These are phyloP conservation scores for Tuber aestivum DNA, from an alignment of 495 filamentous ascomycete species.

Conservation along the genomic window DNA sequence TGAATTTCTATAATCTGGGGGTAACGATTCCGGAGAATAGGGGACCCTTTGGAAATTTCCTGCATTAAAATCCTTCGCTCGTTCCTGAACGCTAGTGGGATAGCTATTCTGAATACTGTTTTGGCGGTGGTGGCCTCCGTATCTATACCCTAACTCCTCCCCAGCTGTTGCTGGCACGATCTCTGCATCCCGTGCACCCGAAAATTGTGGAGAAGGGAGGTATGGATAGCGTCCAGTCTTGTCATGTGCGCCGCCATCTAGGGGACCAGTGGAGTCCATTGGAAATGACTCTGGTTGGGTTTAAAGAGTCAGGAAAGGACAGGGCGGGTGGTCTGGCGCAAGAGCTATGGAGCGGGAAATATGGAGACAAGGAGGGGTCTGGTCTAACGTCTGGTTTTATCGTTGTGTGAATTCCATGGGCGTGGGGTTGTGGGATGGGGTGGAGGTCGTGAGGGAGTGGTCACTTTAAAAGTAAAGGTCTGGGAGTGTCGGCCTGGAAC, in stretches of 20 bases:
- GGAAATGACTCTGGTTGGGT: conserved; percentile 17
- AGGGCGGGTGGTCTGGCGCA: conserved; percentile 34
- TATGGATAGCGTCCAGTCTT: conserved; percentile 28
- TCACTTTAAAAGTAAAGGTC: conserved; percentile 31
- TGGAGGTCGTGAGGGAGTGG: conserved; percentile 29
- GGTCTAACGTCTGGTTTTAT: conserved; percentile 27
- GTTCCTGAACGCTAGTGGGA: conserved; percentile 7
- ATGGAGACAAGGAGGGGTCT: conserved; percentile 28
- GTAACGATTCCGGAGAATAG: conserved; percentile 28
- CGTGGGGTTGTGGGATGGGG: conserved; percentile 19
- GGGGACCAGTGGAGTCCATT: conserved; percentile 28
- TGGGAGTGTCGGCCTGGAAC: conserved; percentile 22
- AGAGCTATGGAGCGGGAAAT: conserved; percentile 24
- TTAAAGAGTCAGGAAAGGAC: conserved; percentile 28
- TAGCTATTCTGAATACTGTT: conserved; percentile 13
- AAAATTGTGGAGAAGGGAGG: conserved; percentile 28
- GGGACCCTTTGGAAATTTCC: conserved; percentile 17
- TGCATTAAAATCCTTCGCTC: conserved; percentile 20
- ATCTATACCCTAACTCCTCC: conserved; percentile 25
- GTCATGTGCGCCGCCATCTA: conserved; percentile 24
- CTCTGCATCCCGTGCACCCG: conserved; percentile 19
- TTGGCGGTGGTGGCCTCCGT: conserved; percentile 16
- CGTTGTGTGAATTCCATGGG: conserved; percentile 16
- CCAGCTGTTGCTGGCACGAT: conserved; percentile 15
- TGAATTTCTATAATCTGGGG: conserved; percentile 15